Conservation (phyloP, 2,329 filamentous ascomycete species). For the Aureobasidium uvarum region DNA sequence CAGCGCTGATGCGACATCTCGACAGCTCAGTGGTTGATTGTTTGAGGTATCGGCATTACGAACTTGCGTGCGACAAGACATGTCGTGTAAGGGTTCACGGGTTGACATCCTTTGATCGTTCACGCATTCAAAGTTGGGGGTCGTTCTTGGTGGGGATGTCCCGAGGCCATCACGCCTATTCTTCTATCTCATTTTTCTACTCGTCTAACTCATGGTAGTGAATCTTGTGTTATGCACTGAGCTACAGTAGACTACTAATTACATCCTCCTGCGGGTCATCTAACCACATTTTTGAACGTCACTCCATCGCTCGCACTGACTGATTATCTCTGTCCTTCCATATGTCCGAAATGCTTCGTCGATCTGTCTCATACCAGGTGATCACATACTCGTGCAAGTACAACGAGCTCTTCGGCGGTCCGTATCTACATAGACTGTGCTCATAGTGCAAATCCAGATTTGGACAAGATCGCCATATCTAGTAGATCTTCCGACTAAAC, state of each 20-base stretch:
- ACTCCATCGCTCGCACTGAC: background rate
- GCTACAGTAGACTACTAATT: no score
- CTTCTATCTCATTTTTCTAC: background rate
- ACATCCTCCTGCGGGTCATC: background rate
- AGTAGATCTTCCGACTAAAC: background rate
- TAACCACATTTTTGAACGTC: background rate
- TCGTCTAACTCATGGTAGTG: background rate
- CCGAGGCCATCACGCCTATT: background rate
- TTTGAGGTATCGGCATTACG: background rate
- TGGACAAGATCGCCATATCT: background rate
- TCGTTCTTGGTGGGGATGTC: background rate
- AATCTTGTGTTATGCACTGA: background rate
- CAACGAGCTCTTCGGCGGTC: background rate
- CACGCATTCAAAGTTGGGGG: no score
- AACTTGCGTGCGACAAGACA: background rate
- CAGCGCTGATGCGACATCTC: background rate
- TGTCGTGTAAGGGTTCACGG: background rate
- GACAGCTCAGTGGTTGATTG: background rate
- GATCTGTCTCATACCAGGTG: background rate
- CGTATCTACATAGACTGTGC: background rate
- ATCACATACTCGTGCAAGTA: background rate
- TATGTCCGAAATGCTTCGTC: background rate
- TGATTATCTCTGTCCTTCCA: background rate
- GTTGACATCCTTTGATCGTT: background rate
- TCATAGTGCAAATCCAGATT: background rate